Evolutionary conservation across 805 yeast species (phyloP).

Genomic region (Millerago galiae): DNA sequence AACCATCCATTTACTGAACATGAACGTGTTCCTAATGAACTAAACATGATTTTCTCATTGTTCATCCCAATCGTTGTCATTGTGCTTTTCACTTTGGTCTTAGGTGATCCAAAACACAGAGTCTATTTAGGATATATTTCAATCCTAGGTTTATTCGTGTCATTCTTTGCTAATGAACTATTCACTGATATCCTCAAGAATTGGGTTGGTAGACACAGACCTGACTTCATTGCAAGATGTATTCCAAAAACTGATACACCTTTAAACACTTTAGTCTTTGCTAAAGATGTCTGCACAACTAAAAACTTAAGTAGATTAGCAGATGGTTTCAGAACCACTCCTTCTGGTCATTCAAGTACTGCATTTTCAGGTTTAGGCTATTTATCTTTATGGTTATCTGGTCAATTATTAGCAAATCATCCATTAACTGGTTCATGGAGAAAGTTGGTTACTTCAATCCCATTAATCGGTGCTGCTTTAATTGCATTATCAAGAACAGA

Average conservation of each 20-base stretch:
- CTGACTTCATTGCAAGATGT: constrained; percentile 88
- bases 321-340: constrained; percentile 80
- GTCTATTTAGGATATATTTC: constrained; percentile 58
- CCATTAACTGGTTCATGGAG: constrained; percentile 59
- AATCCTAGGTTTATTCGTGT: constrained; percentile 55
- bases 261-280: constrained; percentile 44
- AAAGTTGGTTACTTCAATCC: constrained; percentile 43
- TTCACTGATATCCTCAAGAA: constrained; percentile 72
- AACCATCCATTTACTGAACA: constrained; percentile 74
- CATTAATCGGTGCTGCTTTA: constrained; percentile 59
- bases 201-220: constrained; percentile 85
- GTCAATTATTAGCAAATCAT: constrained; percentile 51
- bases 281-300: constrained; percentile 63
- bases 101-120: constrained; percentile 44
- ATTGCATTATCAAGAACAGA: constrained; percentile 84
- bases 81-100: constrained; percentile 23
- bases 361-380: constrained; percentile 66
- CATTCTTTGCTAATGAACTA: constrained; percentile 53
- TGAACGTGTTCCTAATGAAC: constrained; percentile 60
- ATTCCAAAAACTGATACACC: constrained; percentile 58
- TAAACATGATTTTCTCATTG: constrained; percentile 48
- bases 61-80: constrained; percentile 44
- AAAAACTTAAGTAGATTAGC: constrained; percentile 34
- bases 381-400: constrained; percentile 57
- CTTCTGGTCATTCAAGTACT: constrained; percentile 74